These are phyloP conservation scores for Stevia rebaudiana DNA, from an alignment of 140 eudicot species.

Conservation along the genomic window DNA sequence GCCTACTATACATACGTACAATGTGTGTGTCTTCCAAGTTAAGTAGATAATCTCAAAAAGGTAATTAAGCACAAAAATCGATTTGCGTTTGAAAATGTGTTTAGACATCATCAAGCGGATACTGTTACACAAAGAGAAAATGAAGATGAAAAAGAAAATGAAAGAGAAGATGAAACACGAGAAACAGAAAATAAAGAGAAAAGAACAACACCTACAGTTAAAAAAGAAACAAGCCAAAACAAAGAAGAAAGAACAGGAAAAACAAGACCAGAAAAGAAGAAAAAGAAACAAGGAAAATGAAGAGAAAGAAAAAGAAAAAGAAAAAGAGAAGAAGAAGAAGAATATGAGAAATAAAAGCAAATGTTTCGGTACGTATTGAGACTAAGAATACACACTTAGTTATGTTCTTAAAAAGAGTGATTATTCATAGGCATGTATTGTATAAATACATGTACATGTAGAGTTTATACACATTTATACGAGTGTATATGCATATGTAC, in stretches of 20 bases:
- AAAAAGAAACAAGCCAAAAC: neutral
- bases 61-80: too few species aligned
- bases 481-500: too few species aligned
- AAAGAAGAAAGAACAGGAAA: neutral
- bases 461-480: too few species aligned
- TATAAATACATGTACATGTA: too few species aligned
- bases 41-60: too few species aligned
- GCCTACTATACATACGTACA: too few species aligned
- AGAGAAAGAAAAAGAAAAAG: too few species aligned
- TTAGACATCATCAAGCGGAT: conserved; percentile 22
- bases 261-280: neutral
- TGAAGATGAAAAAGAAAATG: conserved; percentile 9
- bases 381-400: too few species aligned
- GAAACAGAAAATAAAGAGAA: conserved; percentile 13
- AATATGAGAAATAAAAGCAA: conserved; percentile 6
- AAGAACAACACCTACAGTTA: neutral
- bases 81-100: conserved; percentile 17
- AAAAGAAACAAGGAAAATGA: neutral
- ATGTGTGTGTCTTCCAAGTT: too few species aligned
- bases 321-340: neutral
- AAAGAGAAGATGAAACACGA: conserved; percentile 21
- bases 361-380: conserved; percentile 11
- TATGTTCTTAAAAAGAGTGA: too few species aligned
- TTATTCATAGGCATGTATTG: too few species aligned
- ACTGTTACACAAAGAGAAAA: conserved; percentile 26